Base-by-base conservation (phyloP, 208 protist species). In the Wallacemonas sp. region DNA sequence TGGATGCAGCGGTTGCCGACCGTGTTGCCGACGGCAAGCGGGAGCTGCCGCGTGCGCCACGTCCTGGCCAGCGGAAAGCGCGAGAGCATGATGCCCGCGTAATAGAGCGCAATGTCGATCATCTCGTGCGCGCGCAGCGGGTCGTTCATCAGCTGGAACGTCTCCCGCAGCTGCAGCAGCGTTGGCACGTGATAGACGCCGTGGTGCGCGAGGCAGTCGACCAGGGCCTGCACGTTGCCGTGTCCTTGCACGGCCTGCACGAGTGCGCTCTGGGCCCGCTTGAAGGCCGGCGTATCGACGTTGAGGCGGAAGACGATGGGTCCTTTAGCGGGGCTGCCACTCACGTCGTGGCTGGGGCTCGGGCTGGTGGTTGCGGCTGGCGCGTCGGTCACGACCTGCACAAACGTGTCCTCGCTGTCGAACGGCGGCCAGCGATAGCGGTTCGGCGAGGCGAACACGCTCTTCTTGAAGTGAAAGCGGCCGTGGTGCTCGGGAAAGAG, bases 131-230 rank as follows among this genome's bases (percentile, higher is more conserved):
- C 77, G 30, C 77, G 72, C 17, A 74, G 66, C 24, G 69, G 65
- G 38, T 84, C 74, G 11, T 83, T 85, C 39, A 88, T 90, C 11
- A 83, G 76, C 55, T 87, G 72, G 64, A 96, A 90, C 27, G 81
- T 55, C 48, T 72, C 74, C 56, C 76, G 70, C 38, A 80, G 74
- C 66, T 81, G 68, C 61, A 94, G 75, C 47, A 96, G 70, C 8
- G 85, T 91, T 0, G 87, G 90, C n/a, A 96, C 73, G 78, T 92
- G 88, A 61, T 96, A 96, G 29, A 80, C 72, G 19, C 76, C 67
- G 60, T 65, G 57, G 11, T 56, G 38, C 12, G 67, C 62, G 19
- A 96, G 62, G 44, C 79, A 85, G 26, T 81, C 63, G 48, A 93
- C 54, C 30, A 96, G 72, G 32, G 80, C 75, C 26, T 85, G 68